Evolutionary conservation across 805 yeast species (phyloP), one percentile per base, ranked within the genome.

Genomic region (Monosporozyma aerobia): DNA sequence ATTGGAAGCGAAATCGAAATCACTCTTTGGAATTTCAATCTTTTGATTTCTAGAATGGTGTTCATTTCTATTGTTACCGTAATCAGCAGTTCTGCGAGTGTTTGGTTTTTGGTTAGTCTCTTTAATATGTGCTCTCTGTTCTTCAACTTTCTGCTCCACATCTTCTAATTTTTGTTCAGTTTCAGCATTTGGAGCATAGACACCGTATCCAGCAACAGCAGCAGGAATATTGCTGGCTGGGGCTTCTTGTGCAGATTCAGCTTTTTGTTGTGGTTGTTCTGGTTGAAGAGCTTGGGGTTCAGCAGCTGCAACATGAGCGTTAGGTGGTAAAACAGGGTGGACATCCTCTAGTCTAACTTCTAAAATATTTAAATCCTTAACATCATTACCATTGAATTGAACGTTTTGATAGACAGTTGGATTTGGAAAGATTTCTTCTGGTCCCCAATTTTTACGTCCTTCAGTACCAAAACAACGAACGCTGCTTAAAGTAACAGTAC

Each of bases 381-480:
- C 97, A 62, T 92, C 97, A 27, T 87, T 80, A 40, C 99, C 99
- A 60, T 90, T 81, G 68, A 94, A 86, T 52, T 85, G 87, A 50
- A 94, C 88, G 53, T 78, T 79, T 29, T 87, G 90, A 69, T 81
- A 87, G 14, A 84, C 77, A 44, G 75, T 76, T n/a, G 75, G 69
- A 19, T 87, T 83, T 6, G 95, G 85, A 52, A 80, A 77, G 43
- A 89, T 82, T 67, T 88, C 95, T 57, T 78, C 75, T 14, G 77
- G 73, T 3, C 87, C 84, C 66, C 85, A 89, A 13, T 73, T 71
- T 59, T 85, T 75, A 62, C 98, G 80, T 32, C 96, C 97, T 69
- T 92, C 98, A 22, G 97, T 87, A 52, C 98, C 99, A 59, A 83
- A 83, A 50, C 89, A 82, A 56, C 88, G 77, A 48, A 92, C 98